Evolutionary conservation across 1,284 basidiomycete genomes (phyloP), one percentile per base, ranked within the genome.

Genomic region (Mycosarcoma maydis): DNA sequence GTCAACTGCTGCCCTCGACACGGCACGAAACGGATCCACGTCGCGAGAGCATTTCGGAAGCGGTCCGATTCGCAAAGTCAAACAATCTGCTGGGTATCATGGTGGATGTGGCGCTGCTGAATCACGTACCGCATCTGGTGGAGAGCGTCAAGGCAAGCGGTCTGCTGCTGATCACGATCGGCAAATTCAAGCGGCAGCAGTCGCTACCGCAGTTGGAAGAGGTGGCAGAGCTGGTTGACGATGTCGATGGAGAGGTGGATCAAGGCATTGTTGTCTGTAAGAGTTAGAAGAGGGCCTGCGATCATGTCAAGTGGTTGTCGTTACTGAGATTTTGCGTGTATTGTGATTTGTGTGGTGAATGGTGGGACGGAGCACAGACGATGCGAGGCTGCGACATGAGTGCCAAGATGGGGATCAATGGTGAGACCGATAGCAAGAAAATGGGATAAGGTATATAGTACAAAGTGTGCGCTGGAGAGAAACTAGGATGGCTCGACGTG

Each of bases 71-170:
- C 81, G 92, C 94, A 20, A 93, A 91, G 81, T 85, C 86, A 56
- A 98, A 97, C 83, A 98, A 98, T 82, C 84, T 99, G 33, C 84
- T 99, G 58, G 96, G 96, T 55, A 86, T 99, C 46, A 89, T 96
- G 80, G 87, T 96, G 45, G 91, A 97, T 82, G 90, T 91, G n/a
- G 87, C 90, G n/a, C 37, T 64, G 42, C 32, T 70, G 33, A 71
- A 74, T 23, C 56, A 61, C 6, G 78, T 80, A 7, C 75, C 74
- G 4, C 64, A 75, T 33, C 56, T 81, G 27, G 61, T 81, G 30
- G 67, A 73, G 24, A 74, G 72, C 32, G 72, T 81, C 45, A 79
- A 80, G 50, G 75, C 76, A 0, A 73, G 74, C 1, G 76, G 78
- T 1, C 50, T 81, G 38, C 40, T 81, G 37, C 53, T 80, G 47